Base-by-base conservation (phyloP, 1,139 yeast genomes). In the Taphrina pruni region DNA sequence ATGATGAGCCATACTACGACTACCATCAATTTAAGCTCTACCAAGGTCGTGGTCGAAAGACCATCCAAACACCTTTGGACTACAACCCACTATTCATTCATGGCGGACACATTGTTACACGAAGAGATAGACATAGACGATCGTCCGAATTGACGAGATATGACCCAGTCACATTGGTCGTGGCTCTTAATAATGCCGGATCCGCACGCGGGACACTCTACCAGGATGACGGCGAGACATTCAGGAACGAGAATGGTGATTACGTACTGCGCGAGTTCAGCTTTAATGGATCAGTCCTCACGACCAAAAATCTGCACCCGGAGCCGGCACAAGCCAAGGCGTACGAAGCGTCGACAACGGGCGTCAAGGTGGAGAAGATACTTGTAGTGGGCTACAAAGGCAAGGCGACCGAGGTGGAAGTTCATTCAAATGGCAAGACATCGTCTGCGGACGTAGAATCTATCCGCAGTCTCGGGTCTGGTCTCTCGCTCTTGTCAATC, bases 151-250 rank as follows among this genome's bases (percentile, higher is more conserved):
- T 90, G 72, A 92, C 90, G 96, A 80, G 77, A 55, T 79, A 83
- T 72, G 99, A 94, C 77, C 98, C 99, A 1, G 90, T 87, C 76
- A 89, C 97, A 0, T 75, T 94, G 62, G 82, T 88, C 1, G 80
- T 94, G 56, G 91, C 90, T 0, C 81, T 88, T 21, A 83, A 83
- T 73, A 74, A 77, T 2, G 75, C 79, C 0, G 86, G 86, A 0
- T 72, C 76, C 1, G 93, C 95, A 0, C 75, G 77, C 0, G 88
- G 89, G 1, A 86, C 85, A 17, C 77, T 94, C 43, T 94, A 93
- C 76, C 79, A 88, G 60, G 99, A 93, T 77, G 97, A 90, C 77
- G 96, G 97, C 14, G 89, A 87, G 75, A 83, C 94, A 0, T 90
- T 84, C 75, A 83, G 80, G 36, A 87, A 88, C 76, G 75, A 79